Evolutionary conservation across 305 asterid genomes (phyloP).

Genomic region (Fraxinus sp.): DNA sequence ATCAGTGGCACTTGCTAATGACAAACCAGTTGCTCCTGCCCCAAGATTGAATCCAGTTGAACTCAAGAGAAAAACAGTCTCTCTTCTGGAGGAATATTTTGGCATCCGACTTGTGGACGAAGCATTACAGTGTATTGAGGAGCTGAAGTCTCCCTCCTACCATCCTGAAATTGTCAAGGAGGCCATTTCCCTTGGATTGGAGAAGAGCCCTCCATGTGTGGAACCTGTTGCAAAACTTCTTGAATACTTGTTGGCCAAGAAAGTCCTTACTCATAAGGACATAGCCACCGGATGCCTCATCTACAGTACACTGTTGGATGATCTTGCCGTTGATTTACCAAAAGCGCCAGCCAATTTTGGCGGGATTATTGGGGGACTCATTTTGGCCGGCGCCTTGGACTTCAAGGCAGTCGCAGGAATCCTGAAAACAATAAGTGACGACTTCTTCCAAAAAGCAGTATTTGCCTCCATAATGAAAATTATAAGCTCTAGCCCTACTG

Average conservation of each 20-base stretch:
- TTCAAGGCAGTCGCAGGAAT: slow-evolving; percentile 60
- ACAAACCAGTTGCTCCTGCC: slow-evolving; percentile 27
- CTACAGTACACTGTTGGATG: slow-evolving; percentile 58
- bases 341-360: slow-evolving; percentile 86
- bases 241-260: slow-evolving; percentile 48
- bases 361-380: slow-evolving; percentile 58
- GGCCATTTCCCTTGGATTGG: slow-evolving; percentile 63
- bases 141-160: slow-evolving; percentile 62
- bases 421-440: slow-evolving; percentile 50
- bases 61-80: slow-evolving; percentile 42
- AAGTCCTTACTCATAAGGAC: slow-evolving; percentile 45
- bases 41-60: slow-evolving; percentile 35
- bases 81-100: slow-evolving; percentile 67
- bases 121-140: slow-evolving; percentile 68
- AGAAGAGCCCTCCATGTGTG: slow-evolving; percentile 65
- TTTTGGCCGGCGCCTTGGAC: slow-evolving; percentile 56
- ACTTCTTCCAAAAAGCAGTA: slow-evolving; percentile 53
- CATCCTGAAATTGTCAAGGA: slow-evolving; percentile 68
- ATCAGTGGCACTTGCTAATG: slow-evolving; percentile 12
- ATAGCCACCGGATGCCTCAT: slow-evolving; percentile 45
- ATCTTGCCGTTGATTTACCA: slow-evolving; percentile 80
- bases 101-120: slow-evolving; percentile 56
- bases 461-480: slow-evolving; percentile 37
- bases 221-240: slow-evolving; percentile 58
- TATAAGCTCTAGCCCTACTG: slow-evolving; percentile 43